These are phyloP conservation scores for Hirsutella thompsonii DNA, from an alignment of 2,329 filamentous ascomycete species.

Conservation along the genomic window DNA sequence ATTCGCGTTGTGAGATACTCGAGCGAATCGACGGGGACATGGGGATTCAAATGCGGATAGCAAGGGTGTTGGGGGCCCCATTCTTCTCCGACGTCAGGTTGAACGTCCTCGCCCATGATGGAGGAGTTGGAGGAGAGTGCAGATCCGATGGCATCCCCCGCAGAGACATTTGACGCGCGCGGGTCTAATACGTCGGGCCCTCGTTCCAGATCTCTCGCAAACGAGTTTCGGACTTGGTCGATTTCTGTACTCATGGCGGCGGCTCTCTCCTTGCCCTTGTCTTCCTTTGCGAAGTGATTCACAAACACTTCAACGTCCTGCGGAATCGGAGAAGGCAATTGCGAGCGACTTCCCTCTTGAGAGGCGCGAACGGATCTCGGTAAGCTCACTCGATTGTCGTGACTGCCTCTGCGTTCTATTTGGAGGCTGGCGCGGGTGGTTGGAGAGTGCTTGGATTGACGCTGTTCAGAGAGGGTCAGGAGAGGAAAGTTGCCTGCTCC, in stretches of 20 bases:
- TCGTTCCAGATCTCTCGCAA: constrained; percentile 38
- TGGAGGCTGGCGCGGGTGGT: constrained; percentile 36
- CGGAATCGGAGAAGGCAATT: constrained; percentile 16
- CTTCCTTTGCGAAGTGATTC: background rate
- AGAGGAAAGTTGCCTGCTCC: constrained; percentile 36
- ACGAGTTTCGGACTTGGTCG: constrained; percentile 21
- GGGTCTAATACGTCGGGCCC: constrained; percentile 11
- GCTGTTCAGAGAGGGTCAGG: constrained; percentile 36
- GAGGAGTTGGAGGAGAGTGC: constrained; percentile 44
- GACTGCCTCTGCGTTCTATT: constrained; percentile 31
- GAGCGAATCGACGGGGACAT: constrained; percentile 66
- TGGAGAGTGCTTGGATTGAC: constrained; percentile 28
- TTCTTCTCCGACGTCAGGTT: constrained; percentile 57
- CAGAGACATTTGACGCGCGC: constrained; percentile 34
- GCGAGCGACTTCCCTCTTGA: constrained; percentile 27
- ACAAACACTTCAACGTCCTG: constrained; percentile 2
- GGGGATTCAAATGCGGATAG: constrained; percentile 84
- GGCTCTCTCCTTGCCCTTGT: constrained; percentile 38
- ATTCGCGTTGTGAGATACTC: constrained; percentile 72
- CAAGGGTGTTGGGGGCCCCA: constrained; percentile 95
- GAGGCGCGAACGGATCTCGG: constrained; percentile 41
- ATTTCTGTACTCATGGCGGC: constrained; percentile 29
- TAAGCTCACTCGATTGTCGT: constrained; percentile 37
- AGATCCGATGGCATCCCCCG: constrained; percentile 39
- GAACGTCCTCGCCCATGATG: constrained; percentile 51